Evolutionary conservation across 208 protist species (phyloP).

Genomic region (Acanthamoeba triangularis): DNA sequence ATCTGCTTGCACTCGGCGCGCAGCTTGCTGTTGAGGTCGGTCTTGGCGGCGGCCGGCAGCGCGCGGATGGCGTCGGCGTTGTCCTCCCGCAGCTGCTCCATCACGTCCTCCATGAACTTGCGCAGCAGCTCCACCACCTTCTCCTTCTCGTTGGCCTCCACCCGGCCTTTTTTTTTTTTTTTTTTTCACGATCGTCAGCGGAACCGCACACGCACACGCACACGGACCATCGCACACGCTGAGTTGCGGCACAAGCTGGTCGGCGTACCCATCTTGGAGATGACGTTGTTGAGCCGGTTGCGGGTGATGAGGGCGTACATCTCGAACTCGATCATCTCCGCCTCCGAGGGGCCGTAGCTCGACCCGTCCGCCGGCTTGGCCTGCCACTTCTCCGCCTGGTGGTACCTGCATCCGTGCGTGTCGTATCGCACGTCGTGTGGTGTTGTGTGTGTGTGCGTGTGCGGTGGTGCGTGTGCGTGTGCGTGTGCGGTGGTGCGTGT

Average conservation of each 20-base stretch:
- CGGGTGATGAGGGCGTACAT: constrained; percentile 25
- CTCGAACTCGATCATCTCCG: constrained; percentile 11
- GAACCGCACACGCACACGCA: not conserved
- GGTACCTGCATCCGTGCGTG: not conserved
- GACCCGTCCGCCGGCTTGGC: not conserved
- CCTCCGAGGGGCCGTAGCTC: not conserved
- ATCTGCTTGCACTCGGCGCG: constrained; percentile 8
- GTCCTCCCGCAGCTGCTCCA: constrained; percentile 12
- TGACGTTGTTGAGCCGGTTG: constrained; percentile 47
- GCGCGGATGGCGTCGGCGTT: not conserved
- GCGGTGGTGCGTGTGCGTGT: too few species aligned
- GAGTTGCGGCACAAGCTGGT: too few species aligned
- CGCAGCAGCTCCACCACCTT: constrained; percentile 19
- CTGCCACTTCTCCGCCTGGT: constrained; percentile 35
- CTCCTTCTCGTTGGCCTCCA: not conserved
- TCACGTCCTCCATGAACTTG: constrained; percentile 16
- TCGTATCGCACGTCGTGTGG: not conserved
- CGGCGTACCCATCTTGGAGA: constrained; percentile 43
- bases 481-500: not conserved
- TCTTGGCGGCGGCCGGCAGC: not conserved
- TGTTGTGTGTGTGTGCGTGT: too few species aligned
- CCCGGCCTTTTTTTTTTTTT: not conserved
- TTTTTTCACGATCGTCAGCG: not conserved
- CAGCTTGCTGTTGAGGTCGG: not conserved
- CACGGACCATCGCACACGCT: not conserved